Base-by-base conservation (phyloP, 257 asterid species). In the Prunella vulgaris region DNA sequence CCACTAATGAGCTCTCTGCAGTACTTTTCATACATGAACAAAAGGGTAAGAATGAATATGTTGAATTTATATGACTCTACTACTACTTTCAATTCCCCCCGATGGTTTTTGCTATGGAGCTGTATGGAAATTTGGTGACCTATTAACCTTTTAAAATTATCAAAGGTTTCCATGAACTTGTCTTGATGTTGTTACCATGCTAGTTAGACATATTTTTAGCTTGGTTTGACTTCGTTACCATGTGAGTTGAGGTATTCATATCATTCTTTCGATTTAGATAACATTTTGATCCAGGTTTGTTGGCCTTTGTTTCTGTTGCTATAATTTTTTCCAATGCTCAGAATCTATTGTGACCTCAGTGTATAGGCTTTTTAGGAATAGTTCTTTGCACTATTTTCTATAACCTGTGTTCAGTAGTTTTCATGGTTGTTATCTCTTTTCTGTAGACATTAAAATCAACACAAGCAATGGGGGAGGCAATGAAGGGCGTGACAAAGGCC, bases 381-480 rank as follows among this genome's bases (percentile, higher is more conserved):
- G 21, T 68, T 58, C 58, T 54, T 57, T 15, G n/a, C 46, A 22
- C 6, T 24, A 4, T 22, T 49, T 70, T 24, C 59, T 7, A 5
- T 18, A 2, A 18, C n/a, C 46, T 4, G 10, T 53, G 21, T 58
- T 72, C 51, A 54, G 17, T 5, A 32, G n/a, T 63, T 44, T 63
- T 64, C 60, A 59, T 24, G 32, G 20, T 63, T 27, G 22, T 35
- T 32, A 10, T 14, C 14, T 60, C 18, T 64, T 27, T 58, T 79
- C 25, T 37, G 51, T 84, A 93, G 99, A 93, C 97, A 5, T 71
- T 93, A 75, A 93, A 93, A 80, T 93, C 99, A 10, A 93, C 99
- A 20, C 99, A 93, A 86, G 99, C 99, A 65, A 93, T 93, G 99
- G 97, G 97, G 42, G 99, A 90, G 84, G 99, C 99, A 70, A 93